phyloP scores from a whole-genome alignment of 208 protist species.

The Leishmania arabica region DNA sequence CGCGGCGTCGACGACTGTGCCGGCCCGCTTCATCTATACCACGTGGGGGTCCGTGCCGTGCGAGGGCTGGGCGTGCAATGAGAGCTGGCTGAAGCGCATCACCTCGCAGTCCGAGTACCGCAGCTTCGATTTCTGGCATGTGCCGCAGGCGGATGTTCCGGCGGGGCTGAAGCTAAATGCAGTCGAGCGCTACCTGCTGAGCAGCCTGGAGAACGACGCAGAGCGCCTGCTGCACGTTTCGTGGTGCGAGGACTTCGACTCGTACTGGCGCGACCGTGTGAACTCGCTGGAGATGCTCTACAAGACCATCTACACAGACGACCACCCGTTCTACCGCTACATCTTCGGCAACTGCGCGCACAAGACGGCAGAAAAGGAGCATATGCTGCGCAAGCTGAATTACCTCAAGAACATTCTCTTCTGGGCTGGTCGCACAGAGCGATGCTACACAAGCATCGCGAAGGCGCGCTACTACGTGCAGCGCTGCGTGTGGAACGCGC shows the following conservation, averaged over 20 bases:
- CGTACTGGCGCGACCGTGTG: constrained; percentile 89
- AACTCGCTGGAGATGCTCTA: constrained; percentile 73
- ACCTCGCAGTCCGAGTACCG: constrained; percentile 72
- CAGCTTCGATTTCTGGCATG: constrained; percentile 90
- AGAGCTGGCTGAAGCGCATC: constrained; percentile 81
- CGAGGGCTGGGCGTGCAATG: constrained; percentile 59
- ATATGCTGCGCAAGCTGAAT: constrained; percentile 84
- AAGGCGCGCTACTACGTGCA: constrained; percentile 85
- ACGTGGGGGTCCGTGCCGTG: constrained; percentile 72
- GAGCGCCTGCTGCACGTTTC: constrained; percentile 71
- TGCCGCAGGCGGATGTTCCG: constrained; percentile 61
- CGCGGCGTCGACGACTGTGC: constrained; percentile 11
- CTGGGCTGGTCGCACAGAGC: constrained; percentile 77
- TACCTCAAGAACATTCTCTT: constrained; percentile 82
- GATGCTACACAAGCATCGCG: constrained; percentile 76
- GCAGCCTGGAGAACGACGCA: constrained; percentile 84
- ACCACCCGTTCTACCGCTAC: constrained; percentile 63
- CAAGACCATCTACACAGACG: constrained; percentile 64
- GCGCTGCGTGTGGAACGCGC: constrained; percentile 84
- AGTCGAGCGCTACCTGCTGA: constrained; percentile 83
- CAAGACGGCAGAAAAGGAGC: constrained; percentile 62
- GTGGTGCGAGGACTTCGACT: constrained; percentile 91
- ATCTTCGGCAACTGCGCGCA: constrained; percentile 78
- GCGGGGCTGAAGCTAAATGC: constrained; percentile 52
- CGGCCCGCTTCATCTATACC: constrained; percentile 77